A percentile compares a stretch with the other conserved stretches of the same genome.
Conservation (phyloP, 2,329 filamentous ascomycete species). For the Byssoonygena ceratinophila region DNA sequence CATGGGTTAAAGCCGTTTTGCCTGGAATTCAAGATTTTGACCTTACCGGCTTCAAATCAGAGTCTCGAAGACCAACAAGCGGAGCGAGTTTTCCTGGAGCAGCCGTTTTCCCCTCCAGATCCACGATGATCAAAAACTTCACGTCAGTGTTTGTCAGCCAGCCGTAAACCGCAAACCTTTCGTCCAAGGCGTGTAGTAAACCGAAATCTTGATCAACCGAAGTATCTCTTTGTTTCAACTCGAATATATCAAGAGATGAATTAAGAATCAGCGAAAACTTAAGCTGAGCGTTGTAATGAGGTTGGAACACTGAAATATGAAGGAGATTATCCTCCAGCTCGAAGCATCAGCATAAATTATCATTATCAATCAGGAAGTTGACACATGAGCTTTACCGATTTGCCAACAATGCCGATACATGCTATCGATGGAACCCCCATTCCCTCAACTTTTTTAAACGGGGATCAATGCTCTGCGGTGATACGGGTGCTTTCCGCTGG, state of each 20-base stretch:
- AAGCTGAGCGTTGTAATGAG: slow-evolving; percentile 52
- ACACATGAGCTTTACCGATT: slow-evolving; percentile 66
- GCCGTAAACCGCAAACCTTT: slow-evolving; percentile 85
- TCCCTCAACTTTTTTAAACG: background rate
- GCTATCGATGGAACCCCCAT: slow-evolving; percentile 60
- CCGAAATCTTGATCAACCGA: slow-evolving; percentile 74
- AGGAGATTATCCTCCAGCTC: slow-evolving; percentile 76
- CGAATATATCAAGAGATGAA: slow-evolving; percentile 86
- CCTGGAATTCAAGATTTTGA: background rate
- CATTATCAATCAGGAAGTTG: background rate
- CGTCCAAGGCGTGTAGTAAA: slow-evolving; percentile 84
- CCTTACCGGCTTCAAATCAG: slow-evolving; percentile 74
- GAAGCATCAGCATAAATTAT: slow-evolving; percentile 5
- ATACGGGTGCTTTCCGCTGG: background rate
- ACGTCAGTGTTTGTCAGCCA: slow-evolving; percentile 94
- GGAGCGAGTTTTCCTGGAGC: slow-evolving; percentile 27
- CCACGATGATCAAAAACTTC: slow-evolving; percentile 79
- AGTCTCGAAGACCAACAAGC: slow-evolving; percentile 62
- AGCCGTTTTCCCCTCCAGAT: slow-evolving; percentile 64
- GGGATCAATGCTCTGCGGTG: background rate
- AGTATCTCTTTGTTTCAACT: slow-evolving; percentile 65
- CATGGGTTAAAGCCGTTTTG: slow-evolving; percentile 11
- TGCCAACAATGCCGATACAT: slow-evolving; percentile 86
- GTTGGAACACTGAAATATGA: slow-evolving; percentile 82
- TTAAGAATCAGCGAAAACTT: slow-evolving; percentile 89